Evolutionary conservation across 2,329 filamentous ascomycete species (phyloP).

Genomic region (Colletotrichum coccodes): DNA sequence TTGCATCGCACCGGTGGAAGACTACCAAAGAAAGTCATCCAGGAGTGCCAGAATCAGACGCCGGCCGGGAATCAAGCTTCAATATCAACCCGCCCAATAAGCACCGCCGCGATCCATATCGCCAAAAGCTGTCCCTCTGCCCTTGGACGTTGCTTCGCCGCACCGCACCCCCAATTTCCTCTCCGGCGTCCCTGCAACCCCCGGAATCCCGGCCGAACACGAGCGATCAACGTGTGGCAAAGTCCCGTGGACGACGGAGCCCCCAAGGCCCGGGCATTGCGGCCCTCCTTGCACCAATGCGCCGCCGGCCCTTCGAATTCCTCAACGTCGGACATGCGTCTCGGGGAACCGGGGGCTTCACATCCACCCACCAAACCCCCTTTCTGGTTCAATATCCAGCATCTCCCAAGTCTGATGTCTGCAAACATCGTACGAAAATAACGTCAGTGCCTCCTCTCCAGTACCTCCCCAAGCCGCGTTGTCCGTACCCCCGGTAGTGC

Average conservation of each 20-base stretch:
- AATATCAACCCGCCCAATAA: conserved; percentile 23
- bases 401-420: conserved; percentile 7
- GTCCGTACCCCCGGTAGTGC: conserved; percentile 10
- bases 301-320: not conserved
- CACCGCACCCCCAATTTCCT: not conserved
- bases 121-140: not conserved
- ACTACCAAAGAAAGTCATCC: not conserved
- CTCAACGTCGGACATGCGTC: conserved; percentile 16
- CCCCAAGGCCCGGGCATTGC: conserved; percentile 17
- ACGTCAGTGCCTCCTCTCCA: conserved; percentile 20
- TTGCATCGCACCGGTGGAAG: conserved; percentile 19
- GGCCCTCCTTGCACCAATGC: conserved; percentile 2
- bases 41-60: not conserved
- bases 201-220: conserved; percentile 30
- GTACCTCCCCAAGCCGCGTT: not conserved
- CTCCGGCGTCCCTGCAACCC: not conserved
- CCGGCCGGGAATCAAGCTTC: conserved; percentile 17
- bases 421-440: conserved; percentile 26
- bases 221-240: conserved; percentile 32
- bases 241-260: conserved; percentile 25
- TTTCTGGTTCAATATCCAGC: not conserved
- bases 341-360: conserved; percentile 22
- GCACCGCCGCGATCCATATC: conserved; percentile 8
- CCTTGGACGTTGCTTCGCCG: not conserved
- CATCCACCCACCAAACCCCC: conserved; percentile 13